Evolutionary conservation across 306 rosid genomes (phyloP), one percentile per base, ranked within the genome.

Genomic region (Hippophae tibetana): DNA sequence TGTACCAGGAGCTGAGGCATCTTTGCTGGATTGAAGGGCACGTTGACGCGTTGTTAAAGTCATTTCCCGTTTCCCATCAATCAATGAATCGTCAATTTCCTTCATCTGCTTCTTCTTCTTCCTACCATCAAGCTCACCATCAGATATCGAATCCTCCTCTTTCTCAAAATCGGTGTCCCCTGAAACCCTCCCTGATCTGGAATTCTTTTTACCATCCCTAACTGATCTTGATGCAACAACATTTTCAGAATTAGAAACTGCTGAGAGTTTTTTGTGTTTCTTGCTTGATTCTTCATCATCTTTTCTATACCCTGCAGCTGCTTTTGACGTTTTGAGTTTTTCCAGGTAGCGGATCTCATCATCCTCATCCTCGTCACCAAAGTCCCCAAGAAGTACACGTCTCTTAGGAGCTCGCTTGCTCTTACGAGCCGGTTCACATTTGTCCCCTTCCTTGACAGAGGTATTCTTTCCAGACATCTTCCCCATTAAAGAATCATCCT

Each of bases 281-380:
- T 76, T 83, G 86, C 83, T 65, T 18, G 76, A 77, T 43, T 84
- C 95, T 31, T 92, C 99, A 44, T 86, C 87, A 48, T 85, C 95
- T 23, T 78, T 81, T 75, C 72, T 74, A 54, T 79, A 78, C 3
- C 76, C 86, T 18, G 81, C 74, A 57, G 77, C 69, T 72, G 72
- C 82, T 84, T 72, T 92, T 0, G 93, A 92, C 9, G 79, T 80
- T 72, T 82, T 85, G 38, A 92, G 83, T 81, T 92, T 92, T 78
- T 92, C 99, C 76, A 92, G 68, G 74, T 80, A 92, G 58, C 90
- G 83, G 44, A 92, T 87, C 81, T 92, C 98, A 59, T 83, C 93
- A 71, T 92, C 96, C 38, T 72, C 95, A 0, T 83, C 86, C 0
- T 80, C 87, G 0, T 78, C 94, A 42, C 82, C 83, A 31, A 82